Percentiles rank a stretch among this genome's conserved stretches.
Evolutionary conservation across 768 basidiomycete genomes (phyloP).

Genomic region (Leccinum pellstonianum): DNA sequence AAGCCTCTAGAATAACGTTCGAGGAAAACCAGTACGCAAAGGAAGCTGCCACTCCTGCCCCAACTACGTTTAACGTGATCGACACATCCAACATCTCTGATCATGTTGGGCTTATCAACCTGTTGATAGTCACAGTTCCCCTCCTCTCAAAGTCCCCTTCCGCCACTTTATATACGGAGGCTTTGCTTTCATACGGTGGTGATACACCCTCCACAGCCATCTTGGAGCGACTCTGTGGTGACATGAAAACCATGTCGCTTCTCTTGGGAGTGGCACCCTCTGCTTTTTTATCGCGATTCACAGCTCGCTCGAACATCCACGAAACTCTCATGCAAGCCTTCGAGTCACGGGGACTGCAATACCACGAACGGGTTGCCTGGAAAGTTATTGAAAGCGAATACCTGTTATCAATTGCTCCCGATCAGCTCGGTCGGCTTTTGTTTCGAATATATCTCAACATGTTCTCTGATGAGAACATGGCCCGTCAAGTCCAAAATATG

Average conservation of each 20-base stretch:
- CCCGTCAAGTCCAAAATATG: conserved; percentile 7
- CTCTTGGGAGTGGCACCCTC: conserved; percentile 29
- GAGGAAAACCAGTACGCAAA: conserved; percentile 23
- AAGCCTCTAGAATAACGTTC: conserved; percentile 20
- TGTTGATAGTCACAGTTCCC: conserved; percentile 23
- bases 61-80: conserved; percentile 33
- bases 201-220: conserved; percentile 13
- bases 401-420: conserved; percentile 20
- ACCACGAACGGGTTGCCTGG: conserved; percentile 29
- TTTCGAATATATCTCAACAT: conserved; percentile 29
- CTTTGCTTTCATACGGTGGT: conserved; percentile 15
- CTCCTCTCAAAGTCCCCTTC: conserved; percentile 25
- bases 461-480: conserved; percentile 31
- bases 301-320: conserved; percentile 28
- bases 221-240: conserved; percentile 28
- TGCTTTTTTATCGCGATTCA: conserved; percentile 27
- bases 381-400: conserved; percentile 13
- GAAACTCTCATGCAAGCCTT: conserved; percentile 17
- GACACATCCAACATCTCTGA: conserved; percentile 35
- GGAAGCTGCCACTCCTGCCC: conserved; percentile 18
- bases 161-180: conserved; percentile 32
- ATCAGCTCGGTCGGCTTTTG: conserved; percentile 27
- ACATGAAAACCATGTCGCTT: conserved; percentile 28
- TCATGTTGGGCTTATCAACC: conserved; percentile 31
- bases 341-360: conserved; percentile 4